These are phyloP conservation scores for Tuber microsphaerosporum DNA, from an alignment of 495 filamentous ascomycete genomes.

Conservation along the genomic window DNA sequence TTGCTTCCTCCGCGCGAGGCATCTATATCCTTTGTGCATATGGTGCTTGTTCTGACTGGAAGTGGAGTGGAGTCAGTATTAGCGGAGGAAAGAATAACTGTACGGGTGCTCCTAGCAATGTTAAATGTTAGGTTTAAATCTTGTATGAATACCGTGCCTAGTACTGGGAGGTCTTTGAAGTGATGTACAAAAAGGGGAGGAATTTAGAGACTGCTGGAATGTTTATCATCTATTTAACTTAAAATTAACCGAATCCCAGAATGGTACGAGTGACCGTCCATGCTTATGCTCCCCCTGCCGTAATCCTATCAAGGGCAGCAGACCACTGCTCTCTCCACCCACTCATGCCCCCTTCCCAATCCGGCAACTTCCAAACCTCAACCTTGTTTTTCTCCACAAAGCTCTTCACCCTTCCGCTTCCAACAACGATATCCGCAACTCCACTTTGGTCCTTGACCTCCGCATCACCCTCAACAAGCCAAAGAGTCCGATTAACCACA, in stretches of 20 bases:
- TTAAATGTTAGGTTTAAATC: conserved; percentile 43
- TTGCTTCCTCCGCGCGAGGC: conserved; percentile 45
- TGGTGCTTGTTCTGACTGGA: conserved; percentile 49
- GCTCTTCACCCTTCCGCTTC: conserved; percentile 6
- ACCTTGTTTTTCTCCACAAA: conserved; percentile 3
- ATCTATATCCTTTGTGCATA: conserved; percentile 53
- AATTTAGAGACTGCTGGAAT: neutral
- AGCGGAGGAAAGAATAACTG: conserved; percentile 49
- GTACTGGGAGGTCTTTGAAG: neutral
- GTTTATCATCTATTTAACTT: neutral
- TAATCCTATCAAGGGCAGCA: conserved; percentile 42
- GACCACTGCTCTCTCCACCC: conserved; percentile 38
- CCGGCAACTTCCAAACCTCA: conserved; percentile 21
- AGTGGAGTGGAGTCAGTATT: conserved; percentile 47
- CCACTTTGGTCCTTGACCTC: neutral
- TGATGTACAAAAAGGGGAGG: neutral
- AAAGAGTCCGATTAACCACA: conserved; percentile 29
- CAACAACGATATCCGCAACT: neutral
- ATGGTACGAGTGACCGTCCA: neutral
- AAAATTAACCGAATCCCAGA: neutral
- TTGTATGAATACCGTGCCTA: neutral
- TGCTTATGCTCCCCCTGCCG: conserved; percentile 23
- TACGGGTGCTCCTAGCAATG: conserved; percentile 45
- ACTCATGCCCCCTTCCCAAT: conserved; percentile 31
- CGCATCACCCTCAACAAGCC: conserved; percentile 18